These are phyloP conservation scores for Fusarium bactridioides DNA, from an alignment of 2,329 filamentous ascomycete genomes.

Conservation along the genomic window DNA sequence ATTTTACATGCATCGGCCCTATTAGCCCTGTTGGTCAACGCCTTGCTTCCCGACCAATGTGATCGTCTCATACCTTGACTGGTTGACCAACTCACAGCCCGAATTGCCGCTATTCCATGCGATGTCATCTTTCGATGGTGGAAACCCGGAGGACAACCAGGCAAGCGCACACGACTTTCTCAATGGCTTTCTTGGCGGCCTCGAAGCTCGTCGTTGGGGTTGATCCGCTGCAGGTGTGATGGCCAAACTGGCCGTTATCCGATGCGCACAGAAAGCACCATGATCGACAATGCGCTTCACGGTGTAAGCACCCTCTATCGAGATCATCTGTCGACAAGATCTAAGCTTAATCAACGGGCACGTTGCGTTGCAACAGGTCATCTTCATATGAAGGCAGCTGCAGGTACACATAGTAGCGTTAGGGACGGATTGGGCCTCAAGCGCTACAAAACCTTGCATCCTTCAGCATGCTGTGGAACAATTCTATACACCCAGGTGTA, in stretches of 20 bases:
- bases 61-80: neutral
- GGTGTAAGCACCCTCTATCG: neutral
- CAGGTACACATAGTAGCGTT: neutral
- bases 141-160: too few relatives aligned
- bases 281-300: neutral
- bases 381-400: neutral
- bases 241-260: rapidly evolving
- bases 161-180: too few relatives aligned
- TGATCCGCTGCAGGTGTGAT: neutral
- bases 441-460: neutral
- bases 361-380: neutral
- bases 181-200: neutral
- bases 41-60: neutral
- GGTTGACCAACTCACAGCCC: neutral
- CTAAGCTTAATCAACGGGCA: neutral
- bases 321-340: neutral
- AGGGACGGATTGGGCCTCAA: neutral
- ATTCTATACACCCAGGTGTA: neutral
- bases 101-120: neutral
- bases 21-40: conserved; percentile 1
- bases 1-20: conserved; percentile 17
- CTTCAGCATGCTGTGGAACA: neutral
- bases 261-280: neutral
- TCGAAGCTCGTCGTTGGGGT: neutral
- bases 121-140: neutral